Evolutionary conservation across 2,329 filamentous ascomycete genomes (phyloP).

Genomic region (Ascochyta koolunga): DNA sequence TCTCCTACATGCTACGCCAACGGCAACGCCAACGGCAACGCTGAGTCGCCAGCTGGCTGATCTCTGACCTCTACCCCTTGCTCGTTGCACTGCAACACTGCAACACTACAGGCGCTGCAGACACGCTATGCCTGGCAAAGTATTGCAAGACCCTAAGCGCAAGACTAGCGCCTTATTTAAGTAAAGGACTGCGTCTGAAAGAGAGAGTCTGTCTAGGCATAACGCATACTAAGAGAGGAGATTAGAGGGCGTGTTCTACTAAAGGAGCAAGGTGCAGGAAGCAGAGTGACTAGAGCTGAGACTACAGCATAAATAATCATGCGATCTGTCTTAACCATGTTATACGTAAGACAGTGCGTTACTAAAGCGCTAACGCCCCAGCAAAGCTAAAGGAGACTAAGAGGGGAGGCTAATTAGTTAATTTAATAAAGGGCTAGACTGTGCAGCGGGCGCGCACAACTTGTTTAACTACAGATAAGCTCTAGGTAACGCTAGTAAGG

Average conservation of each 20-base stretch:
- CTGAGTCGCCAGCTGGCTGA: background rate
- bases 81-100: background rate
- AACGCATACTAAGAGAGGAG: background rate
- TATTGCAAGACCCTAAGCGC: background rate
- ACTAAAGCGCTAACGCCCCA: background rate
- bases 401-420: background rate
- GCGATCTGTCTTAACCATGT: background rate
- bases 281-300: background rate
- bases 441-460: background rate
- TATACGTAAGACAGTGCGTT: too few species aligned
- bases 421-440: background rate
- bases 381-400: background rate
- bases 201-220: background rate
- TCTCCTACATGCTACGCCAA: background rate
- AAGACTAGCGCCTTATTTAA: background rate
- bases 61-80: background rate
- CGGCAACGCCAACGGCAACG: background rate
- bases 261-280: background rate
- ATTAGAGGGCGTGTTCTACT: background rate
- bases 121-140: background rate
- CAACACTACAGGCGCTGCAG: background rate
- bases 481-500: background rate
- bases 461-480: background rate
- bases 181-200: background rate
- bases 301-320: background rate